Base-by-base conservation (phyloP, 306 rosid species). In the Trichosanthes truncata region DNA sequence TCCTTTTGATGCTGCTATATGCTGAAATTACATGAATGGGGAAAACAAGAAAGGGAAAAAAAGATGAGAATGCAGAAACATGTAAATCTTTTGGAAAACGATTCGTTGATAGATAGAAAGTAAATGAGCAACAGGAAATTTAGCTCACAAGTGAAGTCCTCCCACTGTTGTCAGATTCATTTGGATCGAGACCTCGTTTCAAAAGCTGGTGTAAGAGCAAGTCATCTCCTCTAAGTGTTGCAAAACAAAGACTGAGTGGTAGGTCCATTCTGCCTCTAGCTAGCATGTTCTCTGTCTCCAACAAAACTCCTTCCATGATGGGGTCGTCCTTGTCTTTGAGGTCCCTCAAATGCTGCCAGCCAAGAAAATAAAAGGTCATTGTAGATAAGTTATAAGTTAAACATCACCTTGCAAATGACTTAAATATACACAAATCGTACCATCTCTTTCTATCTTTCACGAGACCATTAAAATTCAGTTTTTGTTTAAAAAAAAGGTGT, bases 191-290 rank as follows among this genome's bases (percentile, higher is more conserved):
- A 11, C 96, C 96, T 9, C 88, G 85, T 80, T 88, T 95, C 81
- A 95, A 81, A 84, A 95, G 84, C 76, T 89, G 92, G 67, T 93
- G 88, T 82, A 95, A 52, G 84, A 95, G 74, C n/a, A 84, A 85
- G 80, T 93, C 96, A 84, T 95, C 96, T 63, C 97, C 98, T 78
- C 96, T 88, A 52, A 61, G 65, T 79, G 97, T 89, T 55, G 98
- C 97, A 77, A 95, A 91, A 77, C 94, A 91, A 3, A 93, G 89
- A 85, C 97, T 90, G 12, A 96, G 89, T 11, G 99, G 98, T 62
- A 93, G 83, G 84, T 88, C 97, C 98, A 93, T 59, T 77, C 89
- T 85, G 25, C 99, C 98, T 65, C 89, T 89, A 82, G 97, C 91
- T 53, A 96, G 82, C 97, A 96, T 90, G 88, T 85, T 90, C 90